These are phyloP conservation scores for Chlamydomonas schloesseri DNA, from an alignment of 139 green algal genomes.

Conservation along the genomic window DNA sequence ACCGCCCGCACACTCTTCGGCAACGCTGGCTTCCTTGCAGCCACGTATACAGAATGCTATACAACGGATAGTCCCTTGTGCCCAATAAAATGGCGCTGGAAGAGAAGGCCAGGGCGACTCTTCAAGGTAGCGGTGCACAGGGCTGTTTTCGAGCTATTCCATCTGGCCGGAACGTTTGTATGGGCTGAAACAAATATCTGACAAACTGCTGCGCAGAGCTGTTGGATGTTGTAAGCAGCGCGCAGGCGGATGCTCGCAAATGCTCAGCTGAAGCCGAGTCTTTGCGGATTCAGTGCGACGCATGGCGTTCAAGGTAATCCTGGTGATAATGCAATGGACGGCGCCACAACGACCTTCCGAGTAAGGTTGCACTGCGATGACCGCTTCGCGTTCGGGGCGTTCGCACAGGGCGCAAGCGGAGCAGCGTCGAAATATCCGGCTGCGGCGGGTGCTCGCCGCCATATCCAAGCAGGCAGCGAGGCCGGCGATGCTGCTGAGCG, in stretches of 20 bases:
- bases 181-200: no score
- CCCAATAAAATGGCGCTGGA: constrained; percentile 10
- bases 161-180: no score
- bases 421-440: not conserved
- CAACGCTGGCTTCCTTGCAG: no score
- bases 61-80: no score
- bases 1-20: no score
- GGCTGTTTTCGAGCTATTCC: no score
- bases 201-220: constrained; percentile 39
- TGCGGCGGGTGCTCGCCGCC: not conserved
- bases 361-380: not conserved
- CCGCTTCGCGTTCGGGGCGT: not conserved
- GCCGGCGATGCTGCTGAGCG: not conserved
- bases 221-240: not conserved
- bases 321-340: not conserved
- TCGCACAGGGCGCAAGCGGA: not conserved
- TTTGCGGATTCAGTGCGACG: constrained; percentile 16
- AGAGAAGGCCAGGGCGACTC: constrained; percentile 11
- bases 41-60: no score
- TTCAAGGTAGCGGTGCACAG: constrained; percentile 6
- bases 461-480: not conserved
- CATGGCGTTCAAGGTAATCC: not conserved
- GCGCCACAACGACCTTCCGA: not conserved
- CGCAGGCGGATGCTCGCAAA: not conserved
- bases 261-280: not conserved